Base-by-base conservation (phyloP, 2,329 filamentous ascomycete genomes). In the Fusarium fracticaudum region DNA sequence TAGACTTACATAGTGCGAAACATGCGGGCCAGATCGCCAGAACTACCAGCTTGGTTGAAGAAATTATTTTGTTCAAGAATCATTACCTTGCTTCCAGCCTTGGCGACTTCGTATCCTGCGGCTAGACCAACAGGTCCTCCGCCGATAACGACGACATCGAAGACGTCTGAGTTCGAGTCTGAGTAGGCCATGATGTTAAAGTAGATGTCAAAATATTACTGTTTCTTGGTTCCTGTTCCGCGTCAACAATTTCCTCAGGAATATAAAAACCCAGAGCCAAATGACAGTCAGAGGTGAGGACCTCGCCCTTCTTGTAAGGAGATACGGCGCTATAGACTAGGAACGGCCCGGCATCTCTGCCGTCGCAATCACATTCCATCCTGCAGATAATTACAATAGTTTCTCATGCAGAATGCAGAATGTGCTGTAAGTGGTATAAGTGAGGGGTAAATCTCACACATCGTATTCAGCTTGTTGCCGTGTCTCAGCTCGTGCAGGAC, bases 21-120 rank as follows among this genome's bases (percentile, higher is more conserved):
- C 69, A 71, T 71, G 24, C 69, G 67, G 6, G 69, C 69, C 26
- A 72, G 31, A 15, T 71, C 69, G 5, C 69, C 67, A 0, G 69
- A 72, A n/a, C 67, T 72, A 5, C 69, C 67, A 3, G 67, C 69
- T 5, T 72, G 62, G 6, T 72, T 72, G 41, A 71, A 72, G 22
- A 72, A 71, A 6, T 72, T 72, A 18, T 72, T 72, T 7, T 71
- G 67, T n/a, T 71, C 69, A 3, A 72, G 62, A 5, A 71, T 66
- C 15, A 72, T 67, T 4, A 72, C 67, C 10, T 33, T 67, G 35
- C 51, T 58, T 13, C 61, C 67, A 11, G 69, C 35, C 44, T 72
- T 72, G 12, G 67, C 69, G 7, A 72, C 69, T 33, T 73, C 71
- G 20, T 73, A 73, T 18, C 69, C 71, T n/a, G 71, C 69, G 8